Percentiles rank a stretch among this genome's conserved stretches.
Evolutionary conservation across 192 early-diverging fungal genomes (phyloP).

Genomic region (Backusella sp.): DNA sequence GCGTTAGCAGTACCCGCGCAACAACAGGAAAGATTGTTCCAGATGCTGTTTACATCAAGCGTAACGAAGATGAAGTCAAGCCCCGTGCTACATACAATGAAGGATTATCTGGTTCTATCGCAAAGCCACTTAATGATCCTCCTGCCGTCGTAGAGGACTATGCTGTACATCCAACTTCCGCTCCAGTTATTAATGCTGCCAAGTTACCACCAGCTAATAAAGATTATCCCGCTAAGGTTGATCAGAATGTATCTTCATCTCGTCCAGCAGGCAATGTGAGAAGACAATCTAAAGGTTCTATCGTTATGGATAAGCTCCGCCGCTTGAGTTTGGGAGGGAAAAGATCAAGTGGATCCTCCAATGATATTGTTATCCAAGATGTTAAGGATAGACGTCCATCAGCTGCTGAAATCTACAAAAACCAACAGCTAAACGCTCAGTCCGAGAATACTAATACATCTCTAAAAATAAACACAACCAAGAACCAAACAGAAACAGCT

Average conservation of each 20-base stretch:
- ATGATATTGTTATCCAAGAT: not conserved
- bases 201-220: not conserved
- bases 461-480: not conserved
- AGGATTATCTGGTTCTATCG: not conserved
- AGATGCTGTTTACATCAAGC: not conserved
- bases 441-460: not conserved
- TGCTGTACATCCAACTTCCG: not conserved
- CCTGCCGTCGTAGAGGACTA: not conserved
- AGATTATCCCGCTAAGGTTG: not conserved
- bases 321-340: not conserved
- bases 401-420: slow-evolving; percentile 12
- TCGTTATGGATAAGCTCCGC: not conserved
- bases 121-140: not conserved
- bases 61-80: not conserved
- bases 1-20: slow-evolving; percentile 12
- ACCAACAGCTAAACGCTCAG: not conserved
- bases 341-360: not conserved
- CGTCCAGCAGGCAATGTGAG: not conserved
- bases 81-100: not conserved
- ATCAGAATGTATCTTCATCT: not conserved
- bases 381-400: not conserved
- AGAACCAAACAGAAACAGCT: not conserved
- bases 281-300: not conserved
- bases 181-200: not conserved
- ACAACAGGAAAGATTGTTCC: slow-evolving; percentile 7